These are phyloP conservation scores for Talaromyces rugulosus DNA, from an alignment of 2,329 filamentous ascomycete genomes.

Conservation along the genomic window DNA sequence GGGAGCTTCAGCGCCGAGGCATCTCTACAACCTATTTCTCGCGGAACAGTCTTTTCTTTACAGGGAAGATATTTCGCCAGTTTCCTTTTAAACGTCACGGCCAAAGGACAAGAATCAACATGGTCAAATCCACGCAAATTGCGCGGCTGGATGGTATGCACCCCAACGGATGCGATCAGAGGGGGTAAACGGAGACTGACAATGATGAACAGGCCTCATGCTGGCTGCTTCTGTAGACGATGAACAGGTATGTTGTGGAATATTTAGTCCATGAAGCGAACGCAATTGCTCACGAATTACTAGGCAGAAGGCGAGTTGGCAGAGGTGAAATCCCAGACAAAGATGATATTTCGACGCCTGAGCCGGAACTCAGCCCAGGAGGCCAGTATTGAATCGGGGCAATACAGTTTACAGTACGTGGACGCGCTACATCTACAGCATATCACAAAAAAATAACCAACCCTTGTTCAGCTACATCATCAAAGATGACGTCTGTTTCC, in stretches of 20 bases:
- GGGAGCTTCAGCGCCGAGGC: slow-evolving; percentile 9
- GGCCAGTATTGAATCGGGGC: slow-evolving; percentile 82
- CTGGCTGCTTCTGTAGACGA: slow-evolving; percentile 94
- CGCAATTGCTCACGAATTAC: neutral
- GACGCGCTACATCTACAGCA: slow-evolving; percentile 5
- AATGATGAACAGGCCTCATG: slow-evolving; percentile 66
- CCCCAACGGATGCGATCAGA: neutral
- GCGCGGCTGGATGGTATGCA: slow-evolving; percentile 78
- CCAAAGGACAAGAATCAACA: slow-evolving; percentile 31
- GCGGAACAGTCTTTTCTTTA: neutral
- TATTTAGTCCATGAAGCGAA: neutral
- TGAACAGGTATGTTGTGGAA: slow-evolving; percentile 57
- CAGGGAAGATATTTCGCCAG: neutral
- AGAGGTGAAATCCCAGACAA: slow-evolving; percentile 86
- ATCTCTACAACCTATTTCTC: slow-evolving; percentile 16
- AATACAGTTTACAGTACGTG: slow-evolving; percentile 78
- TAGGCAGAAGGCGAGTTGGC: slow-evolving; percentile 69
- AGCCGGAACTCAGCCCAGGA: slow-evolving; percentile 85
- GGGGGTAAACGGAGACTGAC: neutral
- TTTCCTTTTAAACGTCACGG: neutral
- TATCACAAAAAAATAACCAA: neutral
- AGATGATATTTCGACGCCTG: slow-evolving; percentile 82
- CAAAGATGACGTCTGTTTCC: slow-evolving; percentile 76
- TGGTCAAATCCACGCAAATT: slow-evolving; percentile 94
- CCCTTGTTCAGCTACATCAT: slow-evolving; percentile 69